These are phyloP conservation scores for Glaciozyma martinii DNA, from an alignment of 768 basidiomycete genomes.

Conservation along the genomic window DNA sequence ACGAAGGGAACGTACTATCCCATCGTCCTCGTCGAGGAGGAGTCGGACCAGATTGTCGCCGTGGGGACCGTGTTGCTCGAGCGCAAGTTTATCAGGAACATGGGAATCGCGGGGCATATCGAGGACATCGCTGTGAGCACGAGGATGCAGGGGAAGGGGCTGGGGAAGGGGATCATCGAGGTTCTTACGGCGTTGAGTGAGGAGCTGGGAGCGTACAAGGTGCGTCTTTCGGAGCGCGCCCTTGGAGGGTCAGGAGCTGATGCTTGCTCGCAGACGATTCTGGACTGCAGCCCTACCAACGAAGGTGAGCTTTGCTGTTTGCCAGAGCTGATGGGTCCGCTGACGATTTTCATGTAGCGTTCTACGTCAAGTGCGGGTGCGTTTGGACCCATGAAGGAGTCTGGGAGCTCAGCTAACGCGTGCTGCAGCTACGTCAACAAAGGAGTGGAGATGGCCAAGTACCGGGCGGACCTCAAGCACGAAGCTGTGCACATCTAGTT, in stretches of 20 bases:
- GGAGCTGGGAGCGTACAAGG: slow-evolving; percentile 71
- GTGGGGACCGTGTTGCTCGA: slow-evolving; percentile 80
- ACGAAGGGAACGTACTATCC: slow-evolving; percentile 58
- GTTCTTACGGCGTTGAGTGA: slow-evolving; percentile 78
- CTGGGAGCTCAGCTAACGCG: background rate
- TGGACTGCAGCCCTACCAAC: slow-evolving; percentile 86
- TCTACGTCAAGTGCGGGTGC: slow-evolving; percentile 94
- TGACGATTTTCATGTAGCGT: slow-evolving; percentile 51
- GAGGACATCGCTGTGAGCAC: slow-evolving; percentile 95
- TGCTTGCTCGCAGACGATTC: slow-evolving; percentile 52
- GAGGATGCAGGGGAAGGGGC: slow-evolving; percentile 77
- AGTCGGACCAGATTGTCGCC: slow-evolving; percentile 67
- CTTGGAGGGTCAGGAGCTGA: background rate
- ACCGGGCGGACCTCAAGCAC: slow-evolving; percentile 9
- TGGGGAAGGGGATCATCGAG: slow-evolving; percentile 78
- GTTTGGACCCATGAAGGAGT: background rate
- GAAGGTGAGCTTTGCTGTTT: slow-evolving; percentile 57
- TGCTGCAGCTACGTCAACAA: slow-evolving; percentile 54
- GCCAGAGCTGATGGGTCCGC: background rate
- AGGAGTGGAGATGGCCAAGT: slow-evolving; percentile 77
- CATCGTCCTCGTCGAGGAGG: slow-evolving; percentile 69
- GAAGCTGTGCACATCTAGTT: too few relatives aligned
- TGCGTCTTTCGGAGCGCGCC: background rate
- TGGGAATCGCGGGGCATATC: slow-evolving; percentile 87
- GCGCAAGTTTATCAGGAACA: slow-evolving; percentile 80